Percentiles rank a stretch among this genome's conserved stretches.
Evolutionary conservation across 139 green algal genomes (phyloP).

Genomic region (Zygnema circumcarinatum): DNA sequence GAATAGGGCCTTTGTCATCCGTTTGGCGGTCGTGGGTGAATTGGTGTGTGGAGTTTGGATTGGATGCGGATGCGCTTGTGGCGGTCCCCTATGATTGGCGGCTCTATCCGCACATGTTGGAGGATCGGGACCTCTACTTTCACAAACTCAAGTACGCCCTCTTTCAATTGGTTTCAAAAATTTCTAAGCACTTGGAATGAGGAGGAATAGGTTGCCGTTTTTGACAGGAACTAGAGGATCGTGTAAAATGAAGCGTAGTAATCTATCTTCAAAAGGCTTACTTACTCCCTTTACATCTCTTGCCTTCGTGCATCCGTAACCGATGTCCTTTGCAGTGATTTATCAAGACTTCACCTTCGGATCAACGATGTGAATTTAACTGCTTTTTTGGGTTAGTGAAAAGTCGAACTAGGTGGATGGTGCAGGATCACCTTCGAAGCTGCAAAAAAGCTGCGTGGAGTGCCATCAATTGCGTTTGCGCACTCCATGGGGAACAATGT

Average conservation of each 20-base stretch:
- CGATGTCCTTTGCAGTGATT: no score
- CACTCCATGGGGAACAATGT: constrained; percentile 40
- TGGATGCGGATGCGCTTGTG: not conserved
- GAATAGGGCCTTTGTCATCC: not conserved
- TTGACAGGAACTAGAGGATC: no score
- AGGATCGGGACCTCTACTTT: constrained; percentile 27
- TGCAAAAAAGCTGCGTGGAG: not conserved
- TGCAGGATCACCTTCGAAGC: no score
- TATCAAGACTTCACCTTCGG: no score
- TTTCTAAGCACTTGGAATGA: not conserved
- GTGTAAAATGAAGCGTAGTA: no score
- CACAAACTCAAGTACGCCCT: constrained; percentile 4
- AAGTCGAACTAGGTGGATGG: no score
- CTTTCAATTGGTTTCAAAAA: not conserved
- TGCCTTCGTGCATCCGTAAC: no score
- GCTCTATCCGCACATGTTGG: not conserved
- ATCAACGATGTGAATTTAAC: no score
- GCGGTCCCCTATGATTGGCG: constrained; percentile 15
- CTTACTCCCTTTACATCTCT: no score
- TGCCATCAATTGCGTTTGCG: constrained; percentile 13
- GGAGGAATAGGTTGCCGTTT: no score
- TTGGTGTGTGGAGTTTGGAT: constrained; percentile 17
- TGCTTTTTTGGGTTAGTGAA: no score
- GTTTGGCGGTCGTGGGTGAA: not conserved
- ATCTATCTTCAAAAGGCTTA: no score